These are phyloP conservation scores for Terfezia boudieri DNA, from an alignment of 495 filamentous ascomycete genomes.

Conservation along the genomic window DNA sequence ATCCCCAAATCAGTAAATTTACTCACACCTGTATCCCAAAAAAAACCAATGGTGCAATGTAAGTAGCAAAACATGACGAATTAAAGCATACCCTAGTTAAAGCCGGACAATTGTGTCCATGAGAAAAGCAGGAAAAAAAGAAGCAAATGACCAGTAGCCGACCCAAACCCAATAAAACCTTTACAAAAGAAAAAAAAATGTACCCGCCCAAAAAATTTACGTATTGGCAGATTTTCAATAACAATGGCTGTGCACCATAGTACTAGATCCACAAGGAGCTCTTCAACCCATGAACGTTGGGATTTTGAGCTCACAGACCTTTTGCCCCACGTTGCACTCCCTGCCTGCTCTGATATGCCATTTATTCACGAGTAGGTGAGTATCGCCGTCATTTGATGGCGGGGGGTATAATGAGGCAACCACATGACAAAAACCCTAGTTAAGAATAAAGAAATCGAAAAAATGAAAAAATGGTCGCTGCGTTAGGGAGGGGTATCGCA, in stretches of 20 bases:
- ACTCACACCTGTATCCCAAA: background rate
- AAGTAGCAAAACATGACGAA: background rate
- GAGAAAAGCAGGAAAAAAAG: background rate
- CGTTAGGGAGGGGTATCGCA: background rate
- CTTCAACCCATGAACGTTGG: no score
- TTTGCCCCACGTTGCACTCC: no score
- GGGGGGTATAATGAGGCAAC: background rate
- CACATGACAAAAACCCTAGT: background rate
- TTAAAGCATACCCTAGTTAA: background rate
- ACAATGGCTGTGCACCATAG: background rate
- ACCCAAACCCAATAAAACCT: background rate
- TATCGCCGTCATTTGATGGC: no score
- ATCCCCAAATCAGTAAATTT: background rate
- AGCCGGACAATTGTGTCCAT: background rate
- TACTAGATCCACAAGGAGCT: background rate
- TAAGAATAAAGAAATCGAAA: background rate
- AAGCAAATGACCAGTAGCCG: background rate
- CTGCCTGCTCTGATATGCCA: no score
- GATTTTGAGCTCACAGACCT: no score
- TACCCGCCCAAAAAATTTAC: background rate
- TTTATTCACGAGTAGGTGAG: no score
- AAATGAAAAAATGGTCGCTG: background rate
- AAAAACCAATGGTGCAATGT: background rate
- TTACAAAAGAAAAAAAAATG: background rate
- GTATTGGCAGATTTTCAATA: background rate